Base-by-base conservation (phyloP, 306 rosid species). In the Gynostemma pentaphyllum region DNA sequence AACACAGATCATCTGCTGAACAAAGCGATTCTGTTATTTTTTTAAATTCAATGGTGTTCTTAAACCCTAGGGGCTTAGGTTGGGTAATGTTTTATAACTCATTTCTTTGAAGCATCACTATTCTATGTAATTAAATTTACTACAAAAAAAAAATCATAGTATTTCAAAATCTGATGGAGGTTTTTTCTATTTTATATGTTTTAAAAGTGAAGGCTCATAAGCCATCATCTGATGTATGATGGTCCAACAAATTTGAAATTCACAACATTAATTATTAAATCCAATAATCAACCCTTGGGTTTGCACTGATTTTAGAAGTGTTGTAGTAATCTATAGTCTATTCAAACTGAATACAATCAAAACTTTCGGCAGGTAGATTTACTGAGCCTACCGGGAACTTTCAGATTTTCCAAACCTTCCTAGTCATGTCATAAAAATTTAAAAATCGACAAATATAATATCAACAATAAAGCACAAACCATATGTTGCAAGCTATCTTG, bases 401-500 rank as follows among this genome's bases (percentile, higher is more conserved):
- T 12, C 1, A 7, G 0, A 39, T 3, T 39, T 32, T 12, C 44
- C 8, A 2, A 39, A 39, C 44, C 44, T 39, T 39, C 44, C 44
- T 39, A 2, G 14, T 39, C 44, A 39, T 9, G 10, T 22, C 24
- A 24, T 50, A 50, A 50, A 50, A 28, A 71, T 66, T 51, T 29
- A 73, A 45, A 62, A 16, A 71, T 23, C 45, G 26, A 60, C 57
- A 61, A 12, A 54, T 4, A 21, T 21, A 4, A 23, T 14, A 9
- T 24, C 37, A 21, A 22, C 26, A 21, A 21, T 40, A 52, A 36
- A 75, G 67, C 54, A 80, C 98, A 68, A 81, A 92, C 99, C 99
- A 92, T 84, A 73, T 86, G 99, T 72, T 88, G 99, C 81, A 82
- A 74, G 90, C 83, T 81, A 39, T 88, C 96, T 78, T 88, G 88